Conservation (phyloP, 2,329 filamentous ascomycete species). For the Fusarium azukiicola region DNA sequence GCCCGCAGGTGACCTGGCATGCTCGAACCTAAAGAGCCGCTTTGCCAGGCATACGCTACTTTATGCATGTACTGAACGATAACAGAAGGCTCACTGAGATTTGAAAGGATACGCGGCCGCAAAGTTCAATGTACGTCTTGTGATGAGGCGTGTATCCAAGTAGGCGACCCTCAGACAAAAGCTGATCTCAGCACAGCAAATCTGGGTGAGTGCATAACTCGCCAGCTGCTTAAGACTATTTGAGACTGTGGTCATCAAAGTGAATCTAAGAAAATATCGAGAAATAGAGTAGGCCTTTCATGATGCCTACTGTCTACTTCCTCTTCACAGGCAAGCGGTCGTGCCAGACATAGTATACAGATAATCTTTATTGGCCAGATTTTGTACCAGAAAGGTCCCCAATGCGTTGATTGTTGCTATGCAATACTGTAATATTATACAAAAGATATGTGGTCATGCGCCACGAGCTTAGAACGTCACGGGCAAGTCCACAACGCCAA, state of each 20-base stretch:
- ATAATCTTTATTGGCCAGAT: accelerated
- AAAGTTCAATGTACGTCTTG: neutral
- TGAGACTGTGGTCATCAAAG: too few relatives aligned
- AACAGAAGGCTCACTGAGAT: neutral
- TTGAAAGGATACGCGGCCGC: neutral
- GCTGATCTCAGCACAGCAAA: too few relatives aligned
- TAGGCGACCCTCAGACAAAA: too few relatives aligned
- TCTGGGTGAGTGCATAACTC: too few relatives aligned
- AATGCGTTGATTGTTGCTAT: neutral
- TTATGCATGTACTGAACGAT: too few relatives aligned
- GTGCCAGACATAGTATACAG: neutral
- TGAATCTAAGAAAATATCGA: too few relatives aligned
- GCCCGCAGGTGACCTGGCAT: neutral
- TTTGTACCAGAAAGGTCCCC: neutral
- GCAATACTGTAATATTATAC: neutral
- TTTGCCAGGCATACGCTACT: neutral
- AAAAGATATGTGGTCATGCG: neutral
- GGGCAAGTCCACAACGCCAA: conserved; percentile 32
- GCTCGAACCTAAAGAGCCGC: neutral
- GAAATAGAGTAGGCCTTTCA: too few relatives aligned
- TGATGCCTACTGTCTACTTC: too few relatives aligned
- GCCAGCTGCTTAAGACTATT: too few relatives aligned
- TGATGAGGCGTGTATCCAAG: neutral
- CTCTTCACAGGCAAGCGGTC: neutral
- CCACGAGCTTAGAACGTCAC: conserved; percentile 23